phyloP scores from a whole-genome alignment of 768 basidiomycete species.

The Leccinellum luteum region DNA sequence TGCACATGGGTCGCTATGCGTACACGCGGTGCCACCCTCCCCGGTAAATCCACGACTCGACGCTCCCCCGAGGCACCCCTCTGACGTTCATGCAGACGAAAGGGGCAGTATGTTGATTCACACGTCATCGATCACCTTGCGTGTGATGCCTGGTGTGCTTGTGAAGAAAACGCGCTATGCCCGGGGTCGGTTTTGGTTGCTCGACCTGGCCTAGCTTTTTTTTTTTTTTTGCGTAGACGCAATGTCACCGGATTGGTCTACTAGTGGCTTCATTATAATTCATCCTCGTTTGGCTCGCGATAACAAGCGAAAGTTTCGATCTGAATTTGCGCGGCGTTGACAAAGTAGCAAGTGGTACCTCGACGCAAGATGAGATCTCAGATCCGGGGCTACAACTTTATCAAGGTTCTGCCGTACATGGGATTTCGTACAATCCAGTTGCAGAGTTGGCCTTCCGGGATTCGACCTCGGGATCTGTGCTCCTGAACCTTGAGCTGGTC shows the following conservation, averaged over 20 bases:
- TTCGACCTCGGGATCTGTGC: slow-evolving; percentile 9
- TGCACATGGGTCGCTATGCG: slow-evolving; percentile 5
- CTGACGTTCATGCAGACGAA: not conserved
- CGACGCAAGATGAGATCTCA: not conserved
- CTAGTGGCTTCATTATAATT: not conserved
- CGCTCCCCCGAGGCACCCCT: not conserved
- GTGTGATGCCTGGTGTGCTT: slow-evolving; percentile 5
- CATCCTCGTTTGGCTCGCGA: not conserved
- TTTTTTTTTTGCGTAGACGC: slow-evolving; percentile 12
- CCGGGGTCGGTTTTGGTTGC: not conserved
- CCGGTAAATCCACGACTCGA: not conserved
- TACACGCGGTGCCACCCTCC: not conserved
- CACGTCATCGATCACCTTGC: slow-evolving; percentile 12
- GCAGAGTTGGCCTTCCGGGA: not conserved
- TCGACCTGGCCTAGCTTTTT: slow-evolving; percentile 3
- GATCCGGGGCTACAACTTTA: not conserved
- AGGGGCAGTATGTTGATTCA: slow-evolving; percentile 5
- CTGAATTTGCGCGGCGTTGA: not conserved
- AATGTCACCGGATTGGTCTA: slow-evolving; percentile 2
- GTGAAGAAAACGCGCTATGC: slow-evolving; percentile 2
- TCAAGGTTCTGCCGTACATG: slow-evolving; percentile 11
- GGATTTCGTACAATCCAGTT: not conserved
- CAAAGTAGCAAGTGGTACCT: not conserved
- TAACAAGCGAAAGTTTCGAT: not conserved
- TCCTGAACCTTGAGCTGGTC: not conserved